Evolutionary conservation across 176 grass and related monocot genomes (phyloP), one percentile per base, ranked within the genome.

Genomic region (Zoysia pacifica): DNA sequence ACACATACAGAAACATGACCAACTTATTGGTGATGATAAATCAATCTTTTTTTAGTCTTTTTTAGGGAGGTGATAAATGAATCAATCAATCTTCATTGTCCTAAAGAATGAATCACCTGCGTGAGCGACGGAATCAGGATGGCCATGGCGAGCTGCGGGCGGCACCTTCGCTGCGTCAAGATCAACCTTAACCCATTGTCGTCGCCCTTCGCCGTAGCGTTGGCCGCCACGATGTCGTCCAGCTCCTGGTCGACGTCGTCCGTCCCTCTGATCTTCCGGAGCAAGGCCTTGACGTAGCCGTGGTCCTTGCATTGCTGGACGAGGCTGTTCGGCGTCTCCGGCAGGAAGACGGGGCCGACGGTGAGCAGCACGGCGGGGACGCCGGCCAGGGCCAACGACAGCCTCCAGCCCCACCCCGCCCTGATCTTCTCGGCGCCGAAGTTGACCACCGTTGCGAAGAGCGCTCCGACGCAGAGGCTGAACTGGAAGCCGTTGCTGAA

Each of bases 401-500:
- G 74, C 60, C 85, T 37, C 91, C 91, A 94, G 9, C 91, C 91
- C 88, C 80, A 84, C 12, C 86, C 83, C 0, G 5, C 68, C 20
- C 8, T 63, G 48, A 94, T 87, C 70, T 94, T 94, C 20, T 91
- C 69, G 0, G 76, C 67, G 43, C 82, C 64, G 50, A 69, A 90
- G 72, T 94, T 91, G 76, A 91, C 44, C 11, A 88, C 28, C 10
- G 61, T 86, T 2, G 85, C 88, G 0, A 64, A 40, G 11, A 94
- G 82, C 9, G 69, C 40, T 2, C 86, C 85, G 0, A 86, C 19
- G 0, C 75, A 84, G 4, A 91, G 4, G 73, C 76, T 87, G 71
- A 90, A 65, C 19, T 90, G 81, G 82, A 93, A 88, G 41, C 85
- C 69, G 13, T 90, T 93, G 51, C 84, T 93, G 78, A 93, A 86